Evolutionary conservation across 352 stramenopile genomes (phyloP).

Genomic region (Phytophthora tentaculata): DNA sequence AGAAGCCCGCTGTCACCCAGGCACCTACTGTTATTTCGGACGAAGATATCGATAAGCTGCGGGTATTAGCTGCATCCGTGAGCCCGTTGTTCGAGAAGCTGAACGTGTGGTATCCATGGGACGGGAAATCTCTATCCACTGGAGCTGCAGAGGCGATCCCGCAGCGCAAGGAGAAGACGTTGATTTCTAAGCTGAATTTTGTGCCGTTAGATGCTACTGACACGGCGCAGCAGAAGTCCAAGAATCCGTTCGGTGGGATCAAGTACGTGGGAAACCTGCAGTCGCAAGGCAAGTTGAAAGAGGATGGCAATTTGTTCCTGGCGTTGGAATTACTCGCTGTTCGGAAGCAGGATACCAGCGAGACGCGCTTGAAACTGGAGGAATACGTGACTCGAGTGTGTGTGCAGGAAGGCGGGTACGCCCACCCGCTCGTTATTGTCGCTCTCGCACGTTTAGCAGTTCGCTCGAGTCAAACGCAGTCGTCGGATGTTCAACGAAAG

Average conservation of each 20-base stretch:
- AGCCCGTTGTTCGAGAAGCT: constrained; percentile 41
- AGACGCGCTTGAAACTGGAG: constrained; percentile 40
- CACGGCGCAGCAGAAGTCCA: constrained; percentile 3
- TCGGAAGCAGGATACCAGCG: constrained; percentile 40
- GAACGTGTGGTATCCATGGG: constrained; percentile 53
- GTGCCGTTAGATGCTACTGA: constrained; percentile 5
- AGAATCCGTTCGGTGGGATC: constrained; percentile 58
- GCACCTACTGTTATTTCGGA: constrained; percentile 16
- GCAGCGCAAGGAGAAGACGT: constrained; percentile 44
- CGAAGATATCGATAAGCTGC: constrained; percentile 31
- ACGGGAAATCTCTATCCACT: constrained; percentile 47
- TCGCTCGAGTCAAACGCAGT: constrained; percentile 23
- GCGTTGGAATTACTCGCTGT: constrained; percentile 65
- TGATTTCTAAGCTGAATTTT: constrained; percentile 56
- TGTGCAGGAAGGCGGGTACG: constrained; percentile 10
- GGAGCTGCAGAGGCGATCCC: constrained; percentile 38
- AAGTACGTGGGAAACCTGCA: constrained; percentile 54
- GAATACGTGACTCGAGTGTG: constrained; percentile 42
- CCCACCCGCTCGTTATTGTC: constrained; percentile 66
- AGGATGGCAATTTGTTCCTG: constrained; percentile 57
- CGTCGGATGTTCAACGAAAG: constrained; percentile 36
- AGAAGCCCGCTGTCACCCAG: neutral
- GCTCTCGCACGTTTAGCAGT: constrained; percentile 49
- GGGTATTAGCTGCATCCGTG: constrained; percentile 22
- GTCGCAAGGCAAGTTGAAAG: constrained; percentile 32